Evolutionary conservation across 2,329 filamentous ascomycete species (phyloP), one percentile per base, ranked within the genome.

Genomic region (Talaromyces sp.): DNA sequence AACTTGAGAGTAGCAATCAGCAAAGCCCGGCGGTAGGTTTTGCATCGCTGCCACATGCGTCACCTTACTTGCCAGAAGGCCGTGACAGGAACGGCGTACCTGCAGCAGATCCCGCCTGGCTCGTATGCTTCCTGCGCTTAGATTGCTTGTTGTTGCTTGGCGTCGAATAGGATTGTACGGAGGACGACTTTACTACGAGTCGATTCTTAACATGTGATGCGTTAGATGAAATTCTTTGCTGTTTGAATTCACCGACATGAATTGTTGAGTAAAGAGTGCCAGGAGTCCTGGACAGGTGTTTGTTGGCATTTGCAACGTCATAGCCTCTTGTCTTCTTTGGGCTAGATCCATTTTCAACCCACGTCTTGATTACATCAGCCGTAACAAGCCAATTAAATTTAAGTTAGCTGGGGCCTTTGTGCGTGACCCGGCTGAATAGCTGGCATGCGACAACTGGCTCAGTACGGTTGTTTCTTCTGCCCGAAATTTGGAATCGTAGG

Each of bases 251-350:
- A 37, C 52, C 52, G 52, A 56, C 11, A 56, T 56, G n/a, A 39
- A 39, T 56, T 33, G 14, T 16, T 10, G 47, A 27, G 2, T n/a
- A 16, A 52, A 14, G 31, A 52, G 47, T 16, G 6, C 22, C 47
- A 48, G 45, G 3, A 22, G 45, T 16, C 9, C 9, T 35, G 27
- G 50, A 3, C 5, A 37, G 9, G 14, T 10, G n/a, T 39, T 56
- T 33, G 52, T 33, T 39, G 52, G 52, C 52, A 56, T 56, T 39
- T 62, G 60, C 60, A 62, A 62, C 60, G 60, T 62, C 60, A 62
- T 62, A 41, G 22, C 43, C 59, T 50, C 60, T 50, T 52, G 22
- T 35, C 57, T 33, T 22, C 3, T 35, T 47, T 60, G 37, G 56
- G 7, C 19, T 59, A 59, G 39, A n/a, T 19, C 16, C 10, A 22